phyloP scores from a whole-genome alignment of 495 filamentous ascomycete genomes.

The Xylaria acuta region DNA sequence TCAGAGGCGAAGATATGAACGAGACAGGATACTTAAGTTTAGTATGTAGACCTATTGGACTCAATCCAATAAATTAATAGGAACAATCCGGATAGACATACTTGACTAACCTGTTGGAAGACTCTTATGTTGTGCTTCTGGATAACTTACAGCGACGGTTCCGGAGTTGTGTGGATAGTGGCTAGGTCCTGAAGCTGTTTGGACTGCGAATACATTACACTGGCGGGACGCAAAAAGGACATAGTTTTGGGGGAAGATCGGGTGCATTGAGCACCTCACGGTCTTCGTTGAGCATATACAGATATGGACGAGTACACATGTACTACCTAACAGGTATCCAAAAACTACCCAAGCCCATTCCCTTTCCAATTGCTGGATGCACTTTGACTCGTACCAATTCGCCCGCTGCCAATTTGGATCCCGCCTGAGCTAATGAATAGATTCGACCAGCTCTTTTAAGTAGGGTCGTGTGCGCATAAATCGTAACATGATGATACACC shows the following conservation, averaged over 20 bases:
- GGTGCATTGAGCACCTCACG: background rate
- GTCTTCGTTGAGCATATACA: background rate
- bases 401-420: conserved; percentile 5
- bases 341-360: background rate
- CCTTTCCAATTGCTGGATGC: background rate
- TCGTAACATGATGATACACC: conserved; percentile 5
- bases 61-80: too few species aligned
- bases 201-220: background rate
- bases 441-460: background rate
- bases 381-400: background rate
- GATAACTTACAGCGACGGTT: background rate
- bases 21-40: background rate
- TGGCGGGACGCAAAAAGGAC: background rate
- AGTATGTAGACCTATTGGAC: background rate
- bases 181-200: background rate
- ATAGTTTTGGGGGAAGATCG: background rate
- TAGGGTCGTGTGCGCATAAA: background rate
- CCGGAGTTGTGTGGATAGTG: background rate
- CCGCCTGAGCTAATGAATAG: background rate
- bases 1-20: too few species aligned
- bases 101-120: background rate
- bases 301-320: background rate
- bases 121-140: background rate
- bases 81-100: background rate
- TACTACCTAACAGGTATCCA: background rate